Evolutionary conservation across 1,139 yeast genomes (phyloP).

Genomic region (Cylindricascospora bacillispora): DNA sequence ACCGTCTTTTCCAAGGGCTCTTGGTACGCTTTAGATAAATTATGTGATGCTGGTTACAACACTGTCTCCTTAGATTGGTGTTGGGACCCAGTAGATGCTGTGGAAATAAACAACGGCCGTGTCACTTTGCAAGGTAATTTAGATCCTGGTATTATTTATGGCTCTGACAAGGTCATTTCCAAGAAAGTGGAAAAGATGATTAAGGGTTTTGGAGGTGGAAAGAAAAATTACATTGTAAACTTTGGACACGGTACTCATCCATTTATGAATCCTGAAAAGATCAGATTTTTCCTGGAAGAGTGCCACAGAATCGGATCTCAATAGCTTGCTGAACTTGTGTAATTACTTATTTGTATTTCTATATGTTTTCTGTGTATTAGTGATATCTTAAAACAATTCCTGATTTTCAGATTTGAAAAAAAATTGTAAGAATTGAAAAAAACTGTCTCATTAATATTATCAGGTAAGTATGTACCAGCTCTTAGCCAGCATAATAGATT

Average conservation of each 20-base stretch:
- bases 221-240: slow-evolving; percentile 78
- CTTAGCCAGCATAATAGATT: too few species aligned
- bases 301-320: slow-evolving; percentile 63
- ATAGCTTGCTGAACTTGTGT: slow-evolving; percentile 2
- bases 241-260: slow-evolving; percentile 98
- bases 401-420: too few species aligned
- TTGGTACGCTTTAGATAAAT: slow-evolving; percentile 87
- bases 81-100: slow-evolving; percentile 77
- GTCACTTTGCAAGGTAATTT: slow-evolving; percentile 88
- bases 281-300: slow-evolving; percentile 72
- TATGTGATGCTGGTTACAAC: slow-evolving; percentile 78
- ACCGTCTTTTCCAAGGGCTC: slow-evolving; percentile 94
- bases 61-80: slow-evolving; percentile 88
- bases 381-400: too few species aligned
- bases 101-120: slow-evolving; percentile 60
- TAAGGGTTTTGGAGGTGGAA: slow-evolving; percentile 82
- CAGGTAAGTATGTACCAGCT: too few species aligned
- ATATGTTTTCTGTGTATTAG: too few species aligned
- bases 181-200: slow-evolving; percentile 80
- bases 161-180: slow-evolving; percentile 69
- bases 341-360: too few species aligned
- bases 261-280: slow-evolving; percentile 84
- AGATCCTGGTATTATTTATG: slow-evolving; percentile 92
- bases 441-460: too few species aligned
- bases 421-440: neutral